Base-by-base conservation (phyloP, 257 asterid species). In the Solanum microdontum region DNA sequence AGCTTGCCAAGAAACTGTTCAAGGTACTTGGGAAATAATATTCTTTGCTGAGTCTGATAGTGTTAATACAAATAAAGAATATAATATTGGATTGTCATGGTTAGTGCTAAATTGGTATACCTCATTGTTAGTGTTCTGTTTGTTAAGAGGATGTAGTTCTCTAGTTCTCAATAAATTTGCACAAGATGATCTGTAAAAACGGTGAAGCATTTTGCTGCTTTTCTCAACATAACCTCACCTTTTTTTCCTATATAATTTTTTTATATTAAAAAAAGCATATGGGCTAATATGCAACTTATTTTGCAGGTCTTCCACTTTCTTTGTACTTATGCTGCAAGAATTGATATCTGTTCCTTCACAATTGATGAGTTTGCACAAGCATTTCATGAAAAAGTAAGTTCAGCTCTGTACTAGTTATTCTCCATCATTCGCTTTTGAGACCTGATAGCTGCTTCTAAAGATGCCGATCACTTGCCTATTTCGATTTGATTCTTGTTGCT, bases 291-390 rank as follows among this genome's bases (percentile, higher is more conserved):
- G 30, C 85, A 82, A 30, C 21, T 73, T 86, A 48, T 73, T 32
- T 48, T 89, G 95, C 93, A 97, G 99, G 98, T 87, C 32, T 96
- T 93, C 92, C 95, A 95, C 90, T 97, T 97, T 88, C 92, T 97
- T 85, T 93, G 93, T 88, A 96, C 98, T 24, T 94, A 93, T 88
- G 98, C 99, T 87, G 89, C 88, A 83, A 91, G 91, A 79, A 88
- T 93, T 86, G 89, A 95, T 88, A 43, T 90, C 69, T 60, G 60
- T 82, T 93, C 99, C 30, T 96, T 97, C 92, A 93, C 98, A 89
- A 87, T 96, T 33, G 99, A 96, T 73, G 99, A 94, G 82, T 95
- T 96, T 90, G 97, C 94, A 5, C 93, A 90, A 85, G 95, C 98
- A 80, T 96, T 96, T 91, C 94, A 92, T 88, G 99, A 94, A 85